phyloP scores from a whole-genome alignment of 2,329 filamentous ascomycete species.

The Piedraia hortae region DNA sequence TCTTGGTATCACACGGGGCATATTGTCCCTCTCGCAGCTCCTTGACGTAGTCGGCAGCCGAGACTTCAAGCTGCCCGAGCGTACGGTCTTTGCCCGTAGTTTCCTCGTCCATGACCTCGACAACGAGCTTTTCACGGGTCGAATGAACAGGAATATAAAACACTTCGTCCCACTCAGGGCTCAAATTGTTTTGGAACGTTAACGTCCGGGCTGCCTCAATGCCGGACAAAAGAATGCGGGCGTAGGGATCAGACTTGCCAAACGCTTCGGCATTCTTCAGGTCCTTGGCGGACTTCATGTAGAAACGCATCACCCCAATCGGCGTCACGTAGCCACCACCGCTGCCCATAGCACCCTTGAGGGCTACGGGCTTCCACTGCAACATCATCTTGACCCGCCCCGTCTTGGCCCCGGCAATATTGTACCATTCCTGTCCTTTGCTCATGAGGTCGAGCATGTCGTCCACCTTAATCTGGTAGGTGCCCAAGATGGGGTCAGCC shows the following conservation, averaged over 20 bases:
- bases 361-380: slow-evolving; percentile 82
- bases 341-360: slow-evolving; percentile 48
- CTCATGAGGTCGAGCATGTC: slow-evolving; percentile 77
- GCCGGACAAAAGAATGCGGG: slow-evolving; percentile 63
- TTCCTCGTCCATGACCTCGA: slow-evolving; percentile 95
- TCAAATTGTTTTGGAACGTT: slow-evolving; percentile 84
- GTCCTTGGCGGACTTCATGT: slow-evolving; percentile 59
- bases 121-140: slow-evolving; percentile 48
- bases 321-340: slow-evolving; percentile 79
- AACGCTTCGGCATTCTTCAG: slow-evolving; percentile 82
- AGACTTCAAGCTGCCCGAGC: slow-evolving; percentile 54
- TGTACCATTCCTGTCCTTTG: slow-evolving; percentile 92
- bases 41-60: slow-evolving; percentile 48
- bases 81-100: slow-evolving; percentile 74
- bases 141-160: slow-evolving; percentile 82
- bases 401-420: slow-evolving; percentile 49
- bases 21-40: slow-evolving; percentile 63
- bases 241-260: slow-evolving; percentile 92
- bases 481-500: slow-evolving; percentile 61
- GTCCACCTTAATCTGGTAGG: slow-evolving; percentile 82
- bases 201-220: slow-evolving; percentile 80
- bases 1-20: slow-evolving; percentile 47
- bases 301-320: slow-evolving; percentile 81
- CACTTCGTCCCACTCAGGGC: slow-evolving; percentile 87
- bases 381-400: slow-evolving; percentile 75